These are phyloP conservation scores for Russula emetica DNA, from an alignment of 768 basidiomycete species.

Conservation along the genomic window DNA sequence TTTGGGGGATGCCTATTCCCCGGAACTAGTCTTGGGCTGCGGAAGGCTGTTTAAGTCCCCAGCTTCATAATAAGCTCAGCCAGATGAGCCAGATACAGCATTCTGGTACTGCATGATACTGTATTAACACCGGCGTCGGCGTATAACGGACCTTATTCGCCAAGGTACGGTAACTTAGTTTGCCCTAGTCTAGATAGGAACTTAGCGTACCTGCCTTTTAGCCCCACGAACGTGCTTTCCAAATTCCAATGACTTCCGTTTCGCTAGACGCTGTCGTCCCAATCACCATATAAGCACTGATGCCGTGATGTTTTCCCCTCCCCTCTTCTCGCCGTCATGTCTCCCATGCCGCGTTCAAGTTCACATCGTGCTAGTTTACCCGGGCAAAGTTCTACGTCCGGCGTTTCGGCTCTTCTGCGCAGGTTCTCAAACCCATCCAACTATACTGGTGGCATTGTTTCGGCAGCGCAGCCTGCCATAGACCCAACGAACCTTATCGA, in stretches of 20 bases:
- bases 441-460: not conserved
- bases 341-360: not conserved
- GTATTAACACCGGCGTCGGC: not conserved
- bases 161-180: no score
- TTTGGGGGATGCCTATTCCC: not conserved
- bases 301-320: not conserved
- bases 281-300: not conserved
- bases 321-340: not conserved
- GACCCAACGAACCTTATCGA: not conserved
- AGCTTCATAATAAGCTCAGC: not conserved
- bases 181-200: not conserved
- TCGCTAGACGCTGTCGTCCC: not conserved
- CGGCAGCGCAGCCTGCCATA: not conserved
- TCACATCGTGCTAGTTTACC: not conserved
- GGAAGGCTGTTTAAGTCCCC: not conserved
- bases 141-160: no score
- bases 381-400: not conserved
- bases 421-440: constrained; percentile 13
- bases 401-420: not conserved
- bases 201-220: not conserved
- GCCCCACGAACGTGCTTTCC: not conserved
- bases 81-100: no score
- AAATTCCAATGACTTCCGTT: no score
- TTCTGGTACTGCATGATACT: not conserved
- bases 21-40: not conserved